Evolutionary conservation across 371 early-diverging fungal genomes (phyloP).

Genomic region (Mucor irregularis): DNA sequence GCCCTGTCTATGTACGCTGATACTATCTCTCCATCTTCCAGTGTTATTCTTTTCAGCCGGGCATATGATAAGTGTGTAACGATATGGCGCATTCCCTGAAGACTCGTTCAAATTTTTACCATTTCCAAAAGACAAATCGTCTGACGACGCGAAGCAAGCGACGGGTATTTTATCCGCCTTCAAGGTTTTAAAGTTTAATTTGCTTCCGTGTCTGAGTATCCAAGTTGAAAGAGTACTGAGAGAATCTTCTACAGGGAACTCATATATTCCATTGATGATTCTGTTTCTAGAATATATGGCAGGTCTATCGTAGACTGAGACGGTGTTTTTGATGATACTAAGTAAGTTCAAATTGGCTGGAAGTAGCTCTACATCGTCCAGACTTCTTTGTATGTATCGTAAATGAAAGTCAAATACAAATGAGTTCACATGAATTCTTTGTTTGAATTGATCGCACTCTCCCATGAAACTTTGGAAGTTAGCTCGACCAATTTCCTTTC

Average conservation of each 20-base stretch:
- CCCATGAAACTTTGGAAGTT: conserved; percentile 64
- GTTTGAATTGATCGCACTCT: conserved; percentile 72
- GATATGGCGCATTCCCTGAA: conserved; percentile 10
- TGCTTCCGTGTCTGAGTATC: conserved; percentile 65
- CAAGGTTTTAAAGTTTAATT: conserved; percentile 57
- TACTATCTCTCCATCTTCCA: conserved; percentile 7
- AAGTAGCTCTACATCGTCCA: conserved; percentile 42
- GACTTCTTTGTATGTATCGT: conserved; percentile 62
- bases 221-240: conserved; percentile 57
- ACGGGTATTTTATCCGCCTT: conserved; percentile 20
- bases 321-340: conserved; percentile 59
- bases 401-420: conserved; percentile 84
- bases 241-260: conserved; percentile 38
- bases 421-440: conserved; percentile 75
- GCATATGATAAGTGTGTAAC: conserved; percentile 30
- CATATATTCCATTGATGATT: conserved; percentile 52
- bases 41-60: conserved; percentile 8
- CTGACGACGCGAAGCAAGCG: conserved; percentile 42
- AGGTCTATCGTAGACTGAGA: conserved; percentile 60
- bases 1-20: conserved; percentile 19
- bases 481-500: conserved; percentile 48
- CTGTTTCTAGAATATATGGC: conserved; percentile 67
- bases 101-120: neutral
- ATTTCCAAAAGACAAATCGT: conserved; percentile 29
- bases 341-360: conserved; percentile 59